Evolutionary conservation across 192 early-diverging fungal species (phyloP).

Genomic region (Podila horticola): DNA sequence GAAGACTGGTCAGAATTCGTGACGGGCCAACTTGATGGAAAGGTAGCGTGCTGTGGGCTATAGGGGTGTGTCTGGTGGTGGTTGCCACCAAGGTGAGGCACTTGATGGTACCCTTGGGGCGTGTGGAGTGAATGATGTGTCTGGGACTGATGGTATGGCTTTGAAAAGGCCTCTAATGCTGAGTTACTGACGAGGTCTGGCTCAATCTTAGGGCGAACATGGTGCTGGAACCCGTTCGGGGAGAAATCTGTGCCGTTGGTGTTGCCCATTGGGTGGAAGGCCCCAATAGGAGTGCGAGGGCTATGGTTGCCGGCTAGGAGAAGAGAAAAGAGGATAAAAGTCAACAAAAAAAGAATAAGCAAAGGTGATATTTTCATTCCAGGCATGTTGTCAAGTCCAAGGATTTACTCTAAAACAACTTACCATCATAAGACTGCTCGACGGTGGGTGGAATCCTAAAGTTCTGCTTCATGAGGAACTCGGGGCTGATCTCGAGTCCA

Average conservation of each 20-base stretch:
- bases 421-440: slow-evolving; percentile 50
- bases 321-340: background rate
- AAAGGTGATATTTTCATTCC: background rate
- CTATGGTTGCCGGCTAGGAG: slow-evolving; percentile 25
- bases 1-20: background rate
- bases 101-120: slow-evolving; percentile 17
- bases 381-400: background rate
- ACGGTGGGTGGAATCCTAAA: slow-evolving; percentile 64
- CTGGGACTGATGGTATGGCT: slow-evolving; percentile 22
- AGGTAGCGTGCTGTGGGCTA: slow-evolving; percentile 5
- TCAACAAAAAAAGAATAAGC: background rate
- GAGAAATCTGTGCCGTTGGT: slow-evolving; percentile 15
- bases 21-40: slow-evolving; percentile 8
- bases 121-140: slow-evolving; percentile 17
- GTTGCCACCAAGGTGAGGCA: background rate
- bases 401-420: background rate
- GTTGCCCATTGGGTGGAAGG: slow-evolving; percentile 12
- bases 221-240: slow-evolving; percentile 19
- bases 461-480: slow-evolving; percentile 68
- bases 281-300: slow-evolving; percentile 32
- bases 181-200: slow-evolving; percentile 8
- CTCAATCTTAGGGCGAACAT: slow-evolving; percentile 26
- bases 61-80: background rate
- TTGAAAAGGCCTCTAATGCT: slow-evolving; percentile 26
- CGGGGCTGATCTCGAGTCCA: slow-evolving; percentile 63